These are phyloP conservation scores for Pythium graminicola DNA, from an alignment of 352 stramenopile species.

Conservation along the genomic window DNA sequence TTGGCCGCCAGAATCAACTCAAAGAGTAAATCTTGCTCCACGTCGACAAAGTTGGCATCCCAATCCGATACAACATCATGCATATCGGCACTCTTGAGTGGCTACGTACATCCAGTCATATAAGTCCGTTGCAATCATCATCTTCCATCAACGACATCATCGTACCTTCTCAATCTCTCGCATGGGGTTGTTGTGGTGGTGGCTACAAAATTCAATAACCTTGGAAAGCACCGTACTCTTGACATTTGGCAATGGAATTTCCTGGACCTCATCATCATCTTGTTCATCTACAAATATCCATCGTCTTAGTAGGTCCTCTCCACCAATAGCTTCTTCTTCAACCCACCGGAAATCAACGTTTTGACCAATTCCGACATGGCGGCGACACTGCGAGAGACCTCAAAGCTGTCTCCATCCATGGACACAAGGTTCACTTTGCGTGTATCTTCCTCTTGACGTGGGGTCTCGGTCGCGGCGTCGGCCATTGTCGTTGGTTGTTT, in stretches of 20 bases:
- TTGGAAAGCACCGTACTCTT: slow-evolving; percentile 43
- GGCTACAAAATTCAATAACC: slow-evolving; percentile 50
- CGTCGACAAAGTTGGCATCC: slow-evolving; percentile 53
- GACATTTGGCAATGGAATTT: slow-evolving; percentile 57
- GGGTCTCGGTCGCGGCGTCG: slow-evolving; percentile 39
- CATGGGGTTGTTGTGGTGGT: slow-evolving; percentile 50
- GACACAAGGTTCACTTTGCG: slow-evolving; percentile 52
- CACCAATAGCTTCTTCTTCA: too few relatives aligned
- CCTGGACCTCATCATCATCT: slow-evolving; percentile 30
- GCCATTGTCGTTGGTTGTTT: slow-evolving; percentile 42
- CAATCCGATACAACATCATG: slow-evolving; percentile 42
- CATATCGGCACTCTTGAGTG: slow-evolving; percentile 46
- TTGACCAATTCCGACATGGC: slow-evolving; percentile 44
- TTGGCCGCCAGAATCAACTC: slow-evolving; percentile 62
- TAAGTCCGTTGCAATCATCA: not conserved
- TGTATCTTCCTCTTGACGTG: slow-evolving; percentile 62
- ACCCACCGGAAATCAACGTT: slow-evolving; percentile 46
- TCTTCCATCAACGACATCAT: too few relatives aligned
- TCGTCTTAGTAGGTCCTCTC: too few relatives aligned
- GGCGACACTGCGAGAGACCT: slow-evolving; percentile 33
- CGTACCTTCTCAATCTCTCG: slow-evolving; percentile 60
- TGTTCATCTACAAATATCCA: slow-evolving; percentile 36
- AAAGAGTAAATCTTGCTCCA: slow-evolving; percentile 52
- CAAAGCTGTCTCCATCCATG: slow-evolving; percentile 49
- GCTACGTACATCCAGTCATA: slow-evolving; percentile 22